A percentile compares a stretch with the other conserved stretches of the same genome.
phyloP scores from a whole-genome alignment of 163 green algal genomes.

The Trebouxia gelatinosa region DNA sequence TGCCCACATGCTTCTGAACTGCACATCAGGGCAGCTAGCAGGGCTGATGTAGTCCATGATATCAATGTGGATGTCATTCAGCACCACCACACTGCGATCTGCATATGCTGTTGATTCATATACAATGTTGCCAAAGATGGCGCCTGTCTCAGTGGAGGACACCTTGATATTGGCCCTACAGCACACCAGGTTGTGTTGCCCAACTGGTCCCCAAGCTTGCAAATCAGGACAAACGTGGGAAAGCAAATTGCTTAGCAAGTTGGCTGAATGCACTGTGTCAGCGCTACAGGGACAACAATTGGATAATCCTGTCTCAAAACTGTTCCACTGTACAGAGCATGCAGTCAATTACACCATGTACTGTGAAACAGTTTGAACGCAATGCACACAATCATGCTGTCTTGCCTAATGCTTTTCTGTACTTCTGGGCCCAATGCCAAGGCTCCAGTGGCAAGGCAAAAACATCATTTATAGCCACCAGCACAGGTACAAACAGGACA shows the following conservation, averaged over 20 bases:
- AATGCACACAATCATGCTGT: no score
- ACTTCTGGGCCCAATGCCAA: background rate
- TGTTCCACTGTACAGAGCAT: no score
- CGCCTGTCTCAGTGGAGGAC: constrained; percentile 96
- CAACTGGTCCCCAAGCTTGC: no score
- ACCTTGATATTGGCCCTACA: constrained; percentile 80
- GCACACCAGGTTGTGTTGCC: no score
- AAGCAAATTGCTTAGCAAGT: no score
- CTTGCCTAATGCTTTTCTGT: no score
- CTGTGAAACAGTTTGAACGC: no score
- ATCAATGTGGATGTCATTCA: constrained; percentile 99
- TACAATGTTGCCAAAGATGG: constrained; percentile 99
- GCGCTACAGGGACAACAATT: no score
- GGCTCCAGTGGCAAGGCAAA: background rate
- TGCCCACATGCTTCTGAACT: constrained; percentile 98
- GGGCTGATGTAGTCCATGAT: constrained; percentile 99
- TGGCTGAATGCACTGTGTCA: no score
- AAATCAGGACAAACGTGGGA: no score
- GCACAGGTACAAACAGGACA: background rate
- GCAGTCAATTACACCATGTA: no score
- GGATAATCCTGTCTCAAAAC: no score
- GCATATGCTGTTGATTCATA: constrained; percentile 86
- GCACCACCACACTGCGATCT: constrained; percentile 83
- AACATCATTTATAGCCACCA: background rate
- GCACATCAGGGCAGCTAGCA: constrained; percentile 82